These are phyloP conservation scores for Fusarium coffeatum DNA, from an alignment of 2,329 filamentous ascomycete species.

Conservation along the genomic window DNA sequence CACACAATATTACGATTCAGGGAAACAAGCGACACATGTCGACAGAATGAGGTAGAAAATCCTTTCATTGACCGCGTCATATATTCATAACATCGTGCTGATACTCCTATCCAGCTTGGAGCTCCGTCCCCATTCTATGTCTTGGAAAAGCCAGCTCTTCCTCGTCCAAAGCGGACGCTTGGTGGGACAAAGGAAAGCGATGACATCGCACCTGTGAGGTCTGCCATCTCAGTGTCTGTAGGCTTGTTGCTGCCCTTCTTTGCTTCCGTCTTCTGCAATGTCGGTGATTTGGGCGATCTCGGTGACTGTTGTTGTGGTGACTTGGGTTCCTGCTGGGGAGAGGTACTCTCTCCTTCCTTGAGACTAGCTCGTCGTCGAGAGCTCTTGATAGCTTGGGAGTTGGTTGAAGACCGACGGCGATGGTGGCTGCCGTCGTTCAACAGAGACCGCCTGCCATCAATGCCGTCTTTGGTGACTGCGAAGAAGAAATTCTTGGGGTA, in stretches of 20 bases:
- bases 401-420: constrained; percentile 61
- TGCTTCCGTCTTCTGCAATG: constrained; percentile 24
- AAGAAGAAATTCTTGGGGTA: constrained; percentile 93
- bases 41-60: constrained; percentile 52
- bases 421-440: constrained; percentile 69
- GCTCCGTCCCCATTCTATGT: constrained; percentile 48
- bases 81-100: constrained; percentile 50
- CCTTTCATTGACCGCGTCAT: constrained; percentile 49
- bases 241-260: constrained; percentile 38
- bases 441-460: constrained; percentile 85
- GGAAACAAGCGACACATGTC: constrained; percentile 17
- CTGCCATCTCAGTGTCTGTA: constrained; percentile 68
- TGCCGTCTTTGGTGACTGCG: constrained; percentile 86
- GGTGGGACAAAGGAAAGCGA: constrained; percentile 76
- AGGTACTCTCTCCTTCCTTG: constrained; percentile 41
- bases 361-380: constrained; percentile 51
- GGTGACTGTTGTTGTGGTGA: constrained; percentile 29
- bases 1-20: constrained; percentile 9
- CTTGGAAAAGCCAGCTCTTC: constrained; percentile 65
- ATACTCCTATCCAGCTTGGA: constrained; percentile 46
- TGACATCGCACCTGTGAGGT: constrained; percentile 75
- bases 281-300: constrained; percentile 25
- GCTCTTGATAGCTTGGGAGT: constrained; percentile 51
- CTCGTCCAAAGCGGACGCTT: constrained; percentile 73
- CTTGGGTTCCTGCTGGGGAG: constrained; percentile 28